A percentile compares a stretch with the other conserved stretches of the same genome.
Conservation (phyloP, 139 green algal species). For the Chlamydomonas urium region DNA sequence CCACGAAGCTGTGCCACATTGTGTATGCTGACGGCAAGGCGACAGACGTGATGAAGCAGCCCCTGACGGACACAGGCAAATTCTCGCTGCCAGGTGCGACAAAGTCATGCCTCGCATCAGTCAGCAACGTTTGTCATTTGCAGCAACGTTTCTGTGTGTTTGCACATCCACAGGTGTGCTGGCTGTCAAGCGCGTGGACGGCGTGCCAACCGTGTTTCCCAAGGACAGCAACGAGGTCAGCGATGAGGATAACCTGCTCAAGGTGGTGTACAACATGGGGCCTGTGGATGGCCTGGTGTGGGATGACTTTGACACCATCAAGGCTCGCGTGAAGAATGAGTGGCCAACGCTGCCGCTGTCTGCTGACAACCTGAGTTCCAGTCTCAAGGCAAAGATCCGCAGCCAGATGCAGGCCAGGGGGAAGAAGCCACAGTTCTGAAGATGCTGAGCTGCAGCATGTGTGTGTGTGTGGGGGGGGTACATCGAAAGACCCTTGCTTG, state of each 20-base stretch:
- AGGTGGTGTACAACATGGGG: conserved; percentile 70
- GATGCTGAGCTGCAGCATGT: too few relatives aligned
- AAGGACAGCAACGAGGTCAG: conserved; percentile 57
- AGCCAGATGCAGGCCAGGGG: conserved; percentile 33
- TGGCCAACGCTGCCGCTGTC: conserved; percentile 61
- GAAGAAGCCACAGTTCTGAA: conserved; percentile 20
- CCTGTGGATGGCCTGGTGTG: conserved; percentile 57
- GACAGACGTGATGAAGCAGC: conserved; percentile 81
- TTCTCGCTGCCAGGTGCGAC: too few relatives aligned
- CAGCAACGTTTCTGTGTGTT: too few relatives aligned
- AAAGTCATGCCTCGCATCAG: too few relatives aligned
- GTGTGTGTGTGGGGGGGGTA: too few relatives aligned
- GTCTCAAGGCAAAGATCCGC: conserved; percentile 60
- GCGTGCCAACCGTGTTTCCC: conserved; percentile 75
- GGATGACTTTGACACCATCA: conserved; percentile 65
- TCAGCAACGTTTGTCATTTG: too few relatives aligned
- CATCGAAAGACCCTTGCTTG: too few relatives aligned
- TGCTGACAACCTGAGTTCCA: conserved; percentile 50
- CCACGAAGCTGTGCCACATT: conserved; percentile 87
- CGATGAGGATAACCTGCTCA: conserved; percentile 63
- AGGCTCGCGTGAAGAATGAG: conserved; percentile 50
- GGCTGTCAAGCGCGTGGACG: conserved; percentile 70
- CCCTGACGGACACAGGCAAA: conserved; percentile 63
- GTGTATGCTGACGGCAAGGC: conserved; percentile 60
- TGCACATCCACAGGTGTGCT: conserved; percentile 53